Percentiles rank a stretch among this genome's conserved stretches.
These are phyloP conservation scores for Lactuca sativa DNA, from an alignment of 129 eudicot genomes.

Conservation along the genomic window DNA sequence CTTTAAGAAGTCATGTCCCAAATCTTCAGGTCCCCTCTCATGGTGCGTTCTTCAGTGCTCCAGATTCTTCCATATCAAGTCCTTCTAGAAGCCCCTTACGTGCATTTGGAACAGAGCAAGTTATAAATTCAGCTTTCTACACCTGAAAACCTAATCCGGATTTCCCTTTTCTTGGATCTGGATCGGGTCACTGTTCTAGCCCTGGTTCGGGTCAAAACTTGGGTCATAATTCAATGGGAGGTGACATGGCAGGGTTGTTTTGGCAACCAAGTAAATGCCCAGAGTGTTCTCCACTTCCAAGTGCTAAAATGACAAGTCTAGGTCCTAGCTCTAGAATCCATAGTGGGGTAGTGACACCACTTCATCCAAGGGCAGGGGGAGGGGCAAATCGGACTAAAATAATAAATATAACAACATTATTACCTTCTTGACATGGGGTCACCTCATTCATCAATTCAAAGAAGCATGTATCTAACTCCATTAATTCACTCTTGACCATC, in stretches of 20 bases:
- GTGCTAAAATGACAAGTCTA: slow-evolving; percentile 90
- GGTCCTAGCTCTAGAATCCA: slow-evolving; percentile 97
- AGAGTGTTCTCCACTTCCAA: slow-evolving; percentile 91
- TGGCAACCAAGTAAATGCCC: slow-evolving; percentile 99
- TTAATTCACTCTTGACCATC: no score
- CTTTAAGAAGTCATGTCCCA: slow-evolving; percentile 60
- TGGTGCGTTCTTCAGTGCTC: slow-evolving; percentile 84
- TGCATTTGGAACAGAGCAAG: slow-evolving; percentile 63
- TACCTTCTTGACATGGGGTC: no score
- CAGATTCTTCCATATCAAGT: slow-evolving; percentile 92
- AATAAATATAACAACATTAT: no score
- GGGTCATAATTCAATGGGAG: slow-evolving; percentile 98
- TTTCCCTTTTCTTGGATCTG: slow-evolving; percentile 78
- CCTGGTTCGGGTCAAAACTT: slow-evolving; percentile 98
- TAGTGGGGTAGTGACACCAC: slow-evolving; percentile 96
- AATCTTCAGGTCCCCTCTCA: slow-evolving; percentile 63
- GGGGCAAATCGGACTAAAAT: slow-evolving; percentile 47
- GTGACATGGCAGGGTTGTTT: slow-evolving; percentile 87
- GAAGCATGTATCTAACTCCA: no score
- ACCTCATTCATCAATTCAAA: no score
- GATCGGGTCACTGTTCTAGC: slow-evolving; percentile 96
- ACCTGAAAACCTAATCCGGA: slow-evolving; percentile 69
- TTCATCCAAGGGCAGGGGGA: slow-evolving; percentile 91
- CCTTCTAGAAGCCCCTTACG: no score
- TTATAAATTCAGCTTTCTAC: slow-evolving; percentile 55